Base-by-base conservation (phyloP, 2,329 filamentous ascomycete species). In the Akanthomyces dipterigenus region DNA sequence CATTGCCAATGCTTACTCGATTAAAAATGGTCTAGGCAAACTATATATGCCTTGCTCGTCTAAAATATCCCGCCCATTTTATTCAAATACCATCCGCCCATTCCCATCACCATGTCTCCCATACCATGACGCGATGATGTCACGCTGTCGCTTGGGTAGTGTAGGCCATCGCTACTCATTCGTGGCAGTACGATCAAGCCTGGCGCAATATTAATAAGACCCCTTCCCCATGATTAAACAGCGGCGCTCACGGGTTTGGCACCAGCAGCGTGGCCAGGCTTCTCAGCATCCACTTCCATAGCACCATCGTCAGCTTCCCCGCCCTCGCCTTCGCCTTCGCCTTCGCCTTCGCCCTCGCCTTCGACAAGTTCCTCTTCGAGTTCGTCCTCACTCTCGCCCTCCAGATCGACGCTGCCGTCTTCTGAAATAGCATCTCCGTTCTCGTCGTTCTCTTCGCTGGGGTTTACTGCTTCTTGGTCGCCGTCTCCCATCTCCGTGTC, bases 401-500 rank as follows among this genome's bases (percentile, higher is more conserved):
- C 89, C 50, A 92, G 85, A 71, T 92, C 89, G 71, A 92, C 89
- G 68, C 87, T 90, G 65, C 87, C 89, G 63, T 86, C 88, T 63
- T 93, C 89, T 18, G 87, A 89, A 66, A 80, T 79, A 63, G 86
- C 86, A n/a, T 88, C 86, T 18, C 88, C 86, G 59, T 89, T 85
- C 24, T 80, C 76, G 40, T 88, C 86, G 59, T 89, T 85, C 24
- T 80, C 76, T 40, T 76, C 76, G 38, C 71, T 75, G 31, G 72
- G 64, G 45, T 9, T 34, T 14, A 63, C 68, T 63, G 73, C 67
- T 54, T 71, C 78, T 54, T 78, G 78, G 58, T 90, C 88, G 18
- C 80, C 84, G 43, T 88, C 89, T 53, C 82, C 89, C 89, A 93
- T 93, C 65, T 91, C 88, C 6, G 84, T 80, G 66, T 93, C 90